A percentile compares a stretch with the other conserved stretches of the same genome.
phyloP scores from a whole-genome alignment of 345 rosid species.

The Conringia planisiliqua region DNA sequence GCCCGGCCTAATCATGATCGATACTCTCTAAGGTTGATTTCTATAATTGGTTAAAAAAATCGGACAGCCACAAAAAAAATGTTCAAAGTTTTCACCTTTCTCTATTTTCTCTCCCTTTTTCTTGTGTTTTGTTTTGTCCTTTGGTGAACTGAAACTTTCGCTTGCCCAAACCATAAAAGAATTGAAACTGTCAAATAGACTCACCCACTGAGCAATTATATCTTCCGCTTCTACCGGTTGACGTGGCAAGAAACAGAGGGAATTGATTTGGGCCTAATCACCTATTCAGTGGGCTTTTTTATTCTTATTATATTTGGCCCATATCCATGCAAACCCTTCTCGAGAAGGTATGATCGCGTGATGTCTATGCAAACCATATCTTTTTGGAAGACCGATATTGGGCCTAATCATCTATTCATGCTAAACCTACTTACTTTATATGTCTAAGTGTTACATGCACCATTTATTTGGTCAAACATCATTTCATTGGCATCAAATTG shows the following conservation, averaged over 20 bases:
- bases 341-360: too few species aligned
- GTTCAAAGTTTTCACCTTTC: background rate
- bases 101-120: background rate
- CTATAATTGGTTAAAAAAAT: background rate
- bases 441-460: too few species aligned
- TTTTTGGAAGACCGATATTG: too few species aligned
- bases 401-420: too few species aligned
- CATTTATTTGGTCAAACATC: too few species aligned
- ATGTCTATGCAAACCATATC: too few species aligned
- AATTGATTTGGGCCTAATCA: background rate
- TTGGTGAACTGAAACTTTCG: background rate
- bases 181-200: constrained; percentile 21
- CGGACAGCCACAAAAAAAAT: background rate
- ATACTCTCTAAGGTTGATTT: background rate
- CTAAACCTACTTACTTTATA: too few species aligned
- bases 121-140: background rate
- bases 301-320: background rate
- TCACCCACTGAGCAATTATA: background rate
- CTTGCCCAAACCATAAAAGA: too few species aligned
- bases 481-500: too few species aligned
- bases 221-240: constrained; percentile 4
- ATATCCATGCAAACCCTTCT: background rate
- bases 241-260: background rate
- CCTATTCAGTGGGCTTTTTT: background rate
- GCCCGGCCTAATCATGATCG: background rate